Conservation (phyloP, 2,329 filamentous ascomycete genomes). For the Hyphodiscus sp. region DNA sequence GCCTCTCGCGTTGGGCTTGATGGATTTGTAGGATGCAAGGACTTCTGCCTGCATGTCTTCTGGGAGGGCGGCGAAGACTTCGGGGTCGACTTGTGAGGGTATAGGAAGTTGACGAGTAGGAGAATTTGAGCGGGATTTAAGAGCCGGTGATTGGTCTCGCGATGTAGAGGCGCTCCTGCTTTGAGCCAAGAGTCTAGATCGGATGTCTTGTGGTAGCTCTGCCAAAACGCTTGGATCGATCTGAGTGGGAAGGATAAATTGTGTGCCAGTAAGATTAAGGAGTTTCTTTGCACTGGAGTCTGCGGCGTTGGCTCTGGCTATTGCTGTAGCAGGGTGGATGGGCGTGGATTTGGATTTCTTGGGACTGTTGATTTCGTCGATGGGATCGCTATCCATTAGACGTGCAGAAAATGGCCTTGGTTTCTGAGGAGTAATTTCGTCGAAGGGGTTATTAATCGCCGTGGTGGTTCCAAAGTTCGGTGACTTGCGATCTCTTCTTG, state of each 20-base stretch:
- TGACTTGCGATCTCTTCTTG: constrained; percentile 26
- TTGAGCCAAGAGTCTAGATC: constrained; percentile 64
- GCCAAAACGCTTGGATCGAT: constrained; percentile 75
- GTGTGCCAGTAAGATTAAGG: constrained; percentile 76
- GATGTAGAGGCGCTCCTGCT: constrained; percentile 27
- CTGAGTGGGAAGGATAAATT: constrained; percentile 84
- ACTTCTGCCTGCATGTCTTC: constrained; percentile 82
- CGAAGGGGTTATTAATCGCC: constrained; percentile 14
- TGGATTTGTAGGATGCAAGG: constrained; percentile 57
- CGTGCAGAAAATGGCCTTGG: constrained; percentile 9
- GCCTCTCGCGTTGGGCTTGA: constrained; percentile 21
- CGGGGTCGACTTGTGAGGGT: constrained; percentile 76
- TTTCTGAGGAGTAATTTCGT: constrained; percentile 26
- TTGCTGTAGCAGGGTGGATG: constrained; percentile 46
- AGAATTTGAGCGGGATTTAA: constrained; percentile 3
- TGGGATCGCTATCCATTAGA: constrained; percentile 38
- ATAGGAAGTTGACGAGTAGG: constrained; percentile 25
- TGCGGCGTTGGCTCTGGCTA: constrained; percentile 42
- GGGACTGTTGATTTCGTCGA: constrained; percentile 47
- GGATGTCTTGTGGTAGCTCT: constrained; percentile 78
- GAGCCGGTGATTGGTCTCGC: neutral
- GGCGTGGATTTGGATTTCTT: constrained; percentile 39
- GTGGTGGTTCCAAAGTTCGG: neutral
- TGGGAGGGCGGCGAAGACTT: constrained; percentile 76
- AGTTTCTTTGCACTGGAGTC: constrained; percentile 53